Base-by-base conservation (phyloP, 345 rosid genomes). In the Eucalyptus paniculata region DNA sequence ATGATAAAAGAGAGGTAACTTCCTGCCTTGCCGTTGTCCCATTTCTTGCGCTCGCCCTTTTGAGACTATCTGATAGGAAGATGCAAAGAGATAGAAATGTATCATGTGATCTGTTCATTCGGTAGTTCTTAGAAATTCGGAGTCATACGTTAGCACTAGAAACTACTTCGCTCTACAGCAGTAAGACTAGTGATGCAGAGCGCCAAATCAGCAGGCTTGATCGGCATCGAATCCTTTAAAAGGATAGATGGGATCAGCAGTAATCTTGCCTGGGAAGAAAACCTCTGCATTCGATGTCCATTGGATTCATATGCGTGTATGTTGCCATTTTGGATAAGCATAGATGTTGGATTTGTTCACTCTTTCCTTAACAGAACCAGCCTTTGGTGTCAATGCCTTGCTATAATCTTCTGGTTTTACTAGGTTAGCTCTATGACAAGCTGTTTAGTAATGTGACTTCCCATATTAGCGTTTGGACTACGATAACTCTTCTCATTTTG, bases 1-100 rank as follows among this genome's bases (percentile, higher is more conserved):
- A 95, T 65, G 88, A 92, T 30, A 87, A 89, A 12, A 88, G 89
- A 91, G 94, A 97, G 98, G 98, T 96, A 89, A 45, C 47, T 86
- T 60, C 1, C 54, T 51, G 50, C 45, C 53, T 21, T 69, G 14
- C 56, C 24, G 0, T 89, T 37, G 4, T 51, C 30, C 44, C 50
- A 21, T 56, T 60, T 44, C 40, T 42, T 32, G 7, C 26, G 0
- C 9, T 82, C 13, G 7, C 51, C 4, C 50, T 80, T 80, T 54
- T 54, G 0, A 9, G 60, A 54, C 0, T 9, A 2, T 54, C 28
- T 54, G 1, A 54, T 54, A 23, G 60, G 28, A 54, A 54, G 6
- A 60, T 12, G 67, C 67, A 60, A 28, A 12, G 67, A 28, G 32
- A 60, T 12, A 26, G n/a, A 60, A 28, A 60, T 60, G 67, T 0